Conservation (phyloP, 2,329 filamentous ascomycete genomes). For the Cucurbitaria berberidis region DNA sequence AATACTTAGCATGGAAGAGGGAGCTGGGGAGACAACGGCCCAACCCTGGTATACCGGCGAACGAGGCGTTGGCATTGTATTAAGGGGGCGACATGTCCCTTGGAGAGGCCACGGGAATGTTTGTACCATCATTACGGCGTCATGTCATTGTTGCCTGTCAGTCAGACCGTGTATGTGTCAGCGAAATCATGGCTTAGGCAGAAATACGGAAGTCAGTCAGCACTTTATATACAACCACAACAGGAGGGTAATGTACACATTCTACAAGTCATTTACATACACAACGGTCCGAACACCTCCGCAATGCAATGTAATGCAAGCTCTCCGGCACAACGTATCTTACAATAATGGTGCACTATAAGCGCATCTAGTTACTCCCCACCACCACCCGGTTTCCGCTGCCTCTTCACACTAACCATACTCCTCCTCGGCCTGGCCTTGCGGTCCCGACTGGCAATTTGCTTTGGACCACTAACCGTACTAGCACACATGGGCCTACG, state of each 20-base stretch:
- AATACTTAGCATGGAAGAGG: background rate
- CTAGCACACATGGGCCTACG: conserved; percentile 75
- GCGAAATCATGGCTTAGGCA: background rate
- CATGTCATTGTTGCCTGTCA: background rate
- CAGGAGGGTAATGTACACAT: too few species aligned
- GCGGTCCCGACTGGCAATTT: conserved; percentile 56
- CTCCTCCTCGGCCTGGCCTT: conserved; percentile 68
- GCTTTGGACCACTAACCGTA: conserved; percentile 63
- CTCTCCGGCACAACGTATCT: too few species aligned
- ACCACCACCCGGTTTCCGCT: conserved; percentile 30
- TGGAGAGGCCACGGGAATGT: background rate
- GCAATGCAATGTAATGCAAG: too few species aligned
- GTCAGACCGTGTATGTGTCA: background rate
- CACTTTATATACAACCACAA: background rate
- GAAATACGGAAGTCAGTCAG: background rate
- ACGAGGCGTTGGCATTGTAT: background rate
- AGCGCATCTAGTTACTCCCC: too few species aligned
- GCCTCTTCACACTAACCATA: conserved; percentile 63
- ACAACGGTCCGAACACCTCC: too few species aligned
- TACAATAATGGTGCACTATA: too few species aligned
- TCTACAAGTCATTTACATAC: too few species aligned
- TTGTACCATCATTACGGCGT: background rate
- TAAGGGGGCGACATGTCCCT: background rate
- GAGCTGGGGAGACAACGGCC: background rate
- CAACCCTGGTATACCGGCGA: background rate